These are phyloP conservation scores for Saprolegnia diclina DNA, from an alignment of 352 stramenopile species.

Conservation along the genomic window DNA sequence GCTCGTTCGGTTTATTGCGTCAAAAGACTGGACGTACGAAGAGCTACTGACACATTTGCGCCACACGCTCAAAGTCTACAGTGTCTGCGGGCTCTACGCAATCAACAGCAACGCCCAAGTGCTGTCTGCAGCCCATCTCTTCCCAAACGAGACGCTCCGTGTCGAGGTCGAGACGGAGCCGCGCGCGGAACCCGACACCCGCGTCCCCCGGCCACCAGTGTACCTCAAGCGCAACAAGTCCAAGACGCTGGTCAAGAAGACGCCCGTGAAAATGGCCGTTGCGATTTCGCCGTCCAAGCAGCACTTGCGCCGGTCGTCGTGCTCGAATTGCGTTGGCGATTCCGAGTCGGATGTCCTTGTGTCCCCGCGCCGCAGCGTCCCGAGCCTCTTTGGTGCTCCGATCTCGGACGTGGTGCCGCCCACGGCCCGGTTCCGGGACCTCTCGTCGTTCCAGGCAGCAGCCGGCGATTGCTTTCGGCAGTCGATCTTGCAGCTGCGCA, in stretches of 20 bases:
- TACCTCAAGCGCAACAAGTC: slow-evolving; percentile 7
- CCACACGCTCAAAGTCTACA: slow-evolving; percentile 5
- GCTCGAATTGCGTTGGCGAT: not conserved
- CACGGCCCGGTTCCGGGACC: not conserved
- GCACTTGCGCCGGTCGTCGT: not conserved
- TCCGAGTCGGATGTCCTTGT: not conserved
- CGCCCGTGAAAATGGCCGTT: not conserved
- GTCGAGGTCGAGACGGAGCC: slow-evolving; percentile 53
- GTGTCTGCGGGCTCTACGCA: slow-evolving; percentile 26
- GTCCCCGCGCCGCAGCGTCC: not conserved
- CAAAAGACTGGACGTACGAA: slow-evolving; percentile 66
- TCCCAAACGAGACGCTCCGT: slow-evolving; percentile 58
- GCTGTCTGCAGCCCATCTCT: slow-evolving; percentile 66
- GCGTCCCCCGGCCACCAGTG: not conserved
- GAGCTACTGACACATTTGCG: slow-evolving; percentile 42
- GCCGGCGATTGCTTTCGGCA: not conserved
- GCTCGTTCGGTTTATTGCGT: slow-evolving; percentile 53
- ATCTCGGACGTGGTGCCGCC: not conserved
- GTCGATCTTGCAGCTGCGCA: not conserved
- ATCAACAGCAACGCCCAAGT: slow-evolving; percentile 60
- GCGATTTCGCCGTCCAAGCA: not conserved
- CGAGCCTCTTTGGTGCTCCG: not conserved
- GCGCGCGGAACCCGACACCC: not conserved
- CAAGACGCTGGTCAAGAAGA: slow-evolving; percentile 9
- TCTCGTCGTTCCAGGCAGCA: not conserved